These are phyloP conservation scores for Jimgerdemannia lactiflua DNA, from an alignment of 192 early-diverging fungal species.

Conservation along the genomic window DNA sequence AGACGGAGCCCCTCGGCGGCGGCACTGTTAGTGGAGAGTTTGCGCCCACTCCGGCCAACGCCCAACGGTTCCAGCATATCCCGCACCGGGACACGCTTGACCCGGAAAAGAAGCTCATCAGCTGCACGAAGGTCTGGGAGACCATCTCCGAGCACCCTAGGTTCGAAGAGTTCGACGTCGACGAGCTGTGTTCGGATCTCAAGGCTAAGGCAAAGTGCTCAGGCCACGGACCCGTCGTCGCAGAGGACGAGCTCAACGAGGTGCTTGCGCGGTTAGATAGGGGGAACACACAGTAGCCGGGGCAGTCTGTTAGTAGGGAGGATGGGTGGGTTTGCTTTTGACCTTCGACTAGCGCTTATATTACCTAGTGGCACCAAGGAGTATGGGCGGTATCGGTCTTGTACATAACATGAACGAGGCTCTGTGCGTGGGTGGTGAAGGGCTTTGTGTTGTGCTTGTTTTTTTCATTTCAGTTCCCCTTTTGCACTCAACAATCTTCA, in stretches of 20 bases:
- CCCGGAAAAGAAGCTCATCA: slow-evolving; percentile 25
- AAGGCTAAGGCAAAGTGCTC: slow-evolving; percentile 57
- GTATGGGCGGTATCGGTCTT: neutral
- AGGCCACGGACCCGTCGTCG: slow-evolving; percentile 53
- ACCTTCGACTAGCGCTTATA: neutral
- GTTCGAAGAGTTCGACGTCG: slow-evolving; percentile 53
- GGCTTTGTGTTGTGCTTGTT: neutral
- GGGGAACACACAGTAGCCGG: neutral
- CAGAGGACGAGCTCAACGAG: slow-evolving; percentile 16
- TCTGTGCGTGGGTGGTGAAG: neutral
- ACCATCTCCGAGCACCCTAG: slow-evolving; percentile 52
- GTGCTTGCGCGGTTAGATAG: neutral
- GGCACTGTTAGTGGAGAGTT: neutral
- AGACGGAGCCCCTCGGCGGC: slow-evolving; percentile 1
- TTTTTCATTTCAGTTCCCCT: neutral
- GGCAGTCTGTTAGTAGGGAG: too few relatives aligned
- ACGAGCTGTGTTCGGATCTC: slow-evolving; percentile 44
- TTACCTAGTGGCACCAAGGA: neutral
- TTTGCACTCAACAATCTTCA: neutral
- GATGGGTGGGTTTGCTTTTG: neutral
- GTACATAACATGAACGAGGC: neutral
- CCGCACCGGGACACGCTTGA: slow-evolving; percentile 1
- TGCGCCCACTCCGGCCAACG: neutral
- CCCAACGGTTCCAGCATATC: slow-evolving; percentile 16
- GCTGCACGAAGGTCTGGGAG: slow-evolving; percentile 54